These are phyloP conservation scores for Fraxinus baroniana DNA, from an alignment of 305 asterid species.

Conservation along the genomic window DNA sequence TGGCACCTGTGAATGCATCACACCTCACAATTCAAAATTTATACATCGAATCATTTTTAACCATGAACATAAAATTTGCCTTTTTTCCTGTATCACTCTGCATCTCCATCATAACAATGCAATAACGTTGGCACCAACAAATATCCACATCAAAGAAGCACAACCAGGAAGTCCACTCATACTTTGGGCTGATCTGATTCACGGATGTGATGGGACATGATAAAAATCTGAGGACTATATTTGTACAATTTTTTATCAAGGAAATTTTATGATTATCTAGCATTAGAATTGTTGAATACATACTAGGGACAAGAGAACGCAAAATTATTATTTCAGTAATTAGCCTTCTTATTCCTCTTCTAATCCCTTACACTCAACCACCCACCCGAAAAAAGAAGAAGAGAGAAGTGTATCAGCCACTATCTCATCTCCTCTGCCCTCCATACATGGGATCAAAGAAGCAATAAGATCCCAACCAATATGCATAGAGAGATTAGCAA, in stretches of 20 bases:
- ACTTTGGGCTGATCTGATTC: not conserved
- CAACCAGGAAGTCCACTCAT: not conserved
- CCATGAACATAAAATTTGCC: not conserved
- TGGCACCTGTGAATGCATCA: not conserved
- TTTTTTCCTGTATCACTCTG: not conserved
- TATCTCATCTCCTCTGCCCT: not conserved
- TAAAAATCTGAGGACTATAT: not conserved
- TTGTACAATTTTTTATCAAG: not conserved
- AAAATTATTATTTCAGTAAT: not conserved
- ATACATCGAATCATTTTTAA: not conserved
- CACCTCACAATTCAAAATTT: not conserved
- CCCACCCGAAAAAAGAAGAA: not conserved
- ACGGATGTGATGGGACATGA: not conserved
- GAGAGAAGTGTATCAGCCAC: not conserved
- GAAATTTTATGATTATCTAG: not conserved
- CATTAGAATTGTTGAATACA: not conserved
- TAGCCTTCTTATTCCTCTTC: slow-evolving; percentile 2
- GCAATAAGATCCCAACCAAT: not conserved
- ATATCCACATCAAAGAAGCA: slow-evolving; percentile 12
- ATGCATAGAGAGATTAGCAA: not conserved
- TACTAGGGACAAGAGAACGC: not conserved
- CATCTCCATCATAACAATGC: slow-evolving; percentile 12
- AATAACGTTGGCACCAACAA: not conserved
- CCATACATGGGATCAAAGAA: not conserved
- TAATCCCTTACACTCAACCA: not conserved